Evolutionary conservation across 164 flowering plant species (phyloP), one percentile per base, ranked within the genome.

Genomic region (Vitis labrusca): DNA sequence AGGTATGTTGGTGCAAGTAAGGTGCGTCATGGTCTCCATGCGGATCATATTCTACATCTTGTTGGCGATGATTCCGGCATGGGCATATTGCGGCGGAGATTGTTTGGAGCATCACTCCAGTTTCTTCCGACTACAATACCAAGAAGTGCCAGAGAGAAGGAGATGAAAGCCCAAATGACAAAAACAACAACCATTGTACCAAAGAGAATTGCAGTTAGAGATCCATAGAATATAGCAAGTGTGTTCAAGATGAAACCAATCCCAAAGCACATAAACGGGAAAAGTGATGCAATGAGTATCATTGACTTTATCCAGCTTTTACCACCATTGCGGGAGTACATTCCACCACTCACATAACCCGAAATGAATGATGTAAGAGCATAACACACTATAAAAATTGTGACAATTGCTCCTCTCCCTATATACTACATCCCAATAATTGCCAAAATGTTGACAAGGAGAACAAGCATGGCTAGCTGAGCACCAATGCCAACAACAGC

Each of bases 371-470:
- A 95, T 44, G 98, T 95, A 19, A 91, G 90, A 59, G 98, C 99
- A 79, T 95, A 95, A 69, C 98, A 93, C 58, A 95, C 87, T 8
- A 95, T 93, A 71, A 93, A 93, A 73, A 98, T 93, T 50, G 99
- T 95, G 64, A 91, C 92, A 85, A 95, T 95, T 44, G 99, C 91
- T 80, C 99, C 99, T 79, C 98, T 87, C 88, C 99, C 99, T n/a
- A 91, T 79, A 71, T 95, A 95, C 61, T 93, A 71, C 84, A 84
- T 93, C 56, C 97, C 99, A 77, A 95, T 81, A 72, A 95, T 95
- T 63, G 99, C 98, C 79, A 91, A 75, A 48, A 90, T 64, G 76
- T 93, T 91, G 84, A 95, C 99, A 65, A 95, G 93, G 60, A 95
- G 97, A 73, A 95, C 89, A 74, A 93, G 96, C 83, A 84, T 68